These are phyloP conservation scores for Ophiobolus disseminans DNA, from an alignment of 2,329 filamentous ascomycete species.

Conservation along the genomic window DNA sequence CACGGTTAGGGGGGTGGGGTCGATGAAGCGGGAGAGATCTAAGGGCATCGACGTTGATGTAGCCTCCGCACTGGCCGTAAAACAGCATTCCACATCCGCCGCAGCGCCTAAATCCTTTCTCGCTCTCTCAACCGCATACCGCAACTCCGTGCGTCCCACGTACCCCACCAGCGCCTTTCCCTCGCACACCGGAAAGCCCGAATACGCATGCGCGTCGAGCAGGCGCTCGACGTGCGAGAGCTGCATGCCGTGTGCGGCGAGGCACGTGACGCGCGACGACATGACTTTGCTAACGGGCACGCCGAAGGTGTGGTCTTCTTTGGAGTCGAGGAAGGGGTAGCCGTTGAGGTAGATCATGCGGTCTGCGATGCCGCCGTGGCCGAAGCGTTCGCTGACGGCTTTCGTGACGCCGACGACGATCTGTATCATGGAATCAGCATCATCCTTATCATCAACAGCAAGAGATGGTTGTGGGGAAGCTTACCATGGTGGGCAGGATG, in stretches of 20 bases:
- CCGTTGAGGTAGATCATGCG: constrained; percentile 99
- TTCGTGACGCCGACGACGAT: constrained; percentile 98
- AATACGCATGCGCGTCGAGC: constrained; percentile 79
- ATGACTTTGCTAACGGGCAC: constrained; percentile 92
- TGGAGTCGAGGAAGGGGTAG: constrained; percentile 95
- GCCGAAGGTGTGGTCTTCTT: constrained; percentile 96
- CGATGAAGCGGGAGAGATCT: constrained; percentile 87
- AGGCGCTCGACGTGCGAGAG: constrained; percentile 79
- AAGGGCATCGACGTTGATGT: constrained; percentile 65
- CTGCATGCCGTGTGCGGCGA: constrained; percentile 76
- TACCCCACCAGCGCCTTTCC: constrained; percentile 86
- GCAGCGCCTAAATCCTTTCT: constrained; percentile 68
- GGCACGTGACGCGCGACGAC: constrained; percentile 75
- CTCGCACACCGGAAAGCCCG: constrained; percentile 92
- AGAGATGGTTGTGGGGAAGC: constrained; percentile 18
- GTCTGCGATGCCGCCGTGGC: constrained; percentile 96
- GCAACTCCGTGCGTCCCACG: constrained; percentile 88
- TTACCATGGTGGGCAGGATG: constrained; percentile 90
- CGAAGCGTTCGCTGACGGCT: constrained; percentile 86
- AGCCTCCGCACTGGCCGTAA: constrained; percentile 60
- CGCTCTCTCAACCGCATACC: constrained; percentile 85
- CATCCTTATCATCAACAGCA: neutral
- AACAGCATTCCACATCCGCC: constrained; percentile 74
- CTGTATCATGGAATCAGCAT: no score
- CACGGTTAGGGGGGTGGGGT: constrained; percentile 86